Base-by-base conservation (phyloP, 2,329 filamentous ascomycete genomes). In the Harringtonia aguacate region DNA sequence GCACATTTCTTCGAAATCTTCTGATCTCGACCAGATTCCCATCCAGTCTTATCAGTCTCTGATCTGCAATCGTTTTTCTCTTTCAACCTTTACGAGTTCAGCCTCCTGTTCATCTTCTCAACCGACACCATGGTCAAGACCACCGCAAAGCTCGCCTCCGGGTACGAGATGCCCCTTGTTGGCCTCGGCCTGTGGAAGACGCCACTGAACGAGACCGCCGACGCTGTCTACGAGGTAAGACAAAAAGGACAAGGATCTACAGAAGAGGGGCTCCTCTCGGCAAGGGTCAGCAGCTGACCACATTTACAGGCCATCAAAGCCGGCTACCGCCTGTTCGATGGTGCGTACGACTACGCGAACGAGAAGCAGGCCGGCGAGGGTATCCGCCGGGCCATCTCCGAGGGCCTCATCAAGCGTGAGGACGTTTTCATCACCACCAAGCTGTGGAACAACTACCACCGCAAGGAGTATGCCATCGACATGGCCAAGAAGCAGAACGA, bases 381-480 rank as follows among this genome's bases (percentile, higher is more conserved):
- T 55, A 73, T 90, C 38, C 77, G 79, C 47, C 82, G 83, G 54
- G 86, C 86, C 56, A 86, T 90, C 65, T 74, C 81, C 58, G 86
- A 92, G 9, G 84, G 85, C 34, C 64, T 90, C 46, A 84, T 89
- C 54, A 87, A 81, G 70, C 82, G 86, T 47, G 79, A 84, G 64
- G 86, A 95, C 20, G 82, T 94, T 60, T 94, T 94, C 77, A 79
- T 95, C 59, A 84, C 89, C 51, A 87, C 83, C 65, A 95, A 94
- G 73, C 81, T 95, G 46, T 94, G 87, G 87, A 88, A 90, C 70
- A 81, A 81, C 52, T 94, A 88, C 77, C 86, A 94, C 71, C 83
- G 90, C 57, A 72, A 72, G 54, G 81, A 90, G 54, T 74, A 76
- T 54, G 85, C 89, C 48, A 77, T 82, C 64, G 79, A 79, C 47